phyloP scores from a whole-genome alignment of 192 early-diverging fungal species.

The Backusella tarrabulga region DNA sequence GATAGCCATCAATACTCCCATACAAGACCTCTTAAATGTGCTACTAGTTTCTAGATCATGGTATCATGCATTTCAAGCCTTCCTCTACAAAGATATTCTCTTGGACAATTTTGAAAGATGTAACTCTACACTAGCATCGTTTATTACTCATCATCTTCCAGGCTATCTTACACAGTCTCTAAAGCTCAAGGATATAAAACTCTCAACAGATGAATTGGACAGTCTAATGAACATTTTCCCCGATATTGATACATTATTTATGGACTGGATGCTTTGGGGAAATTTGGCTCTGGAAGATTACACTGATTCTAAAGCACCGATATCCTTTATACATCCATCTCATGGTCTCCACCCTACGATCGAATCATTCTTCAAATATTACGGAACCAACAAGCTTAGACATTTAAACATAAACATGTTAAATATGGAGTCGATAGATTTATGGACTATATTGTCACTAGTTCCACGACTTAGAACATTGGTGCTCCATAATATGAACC shows the following conservation, averaged over 20 bases:
- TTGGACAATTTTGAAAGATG: not conserved
- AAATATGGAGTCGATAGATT: not conserved
- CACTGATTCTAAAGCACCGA: not conserved
- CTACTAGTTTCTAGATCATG: not conserved
- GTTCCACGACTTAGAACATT: not conserved
- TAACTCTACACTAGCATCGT: not conserved
- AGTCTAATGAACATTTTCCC: not conserved
- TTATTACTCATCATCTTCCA: not conserved
- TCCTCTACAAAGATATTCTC: not conserved
- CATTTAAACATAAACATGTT: not conserved
- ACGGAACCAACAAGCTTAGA: not conserved
- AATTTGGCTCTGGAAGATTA: not conserved
- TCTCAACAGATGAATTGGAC: not conserved
- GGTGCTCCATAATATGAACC: not conserved
- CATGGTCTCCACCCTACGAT: not conserved
- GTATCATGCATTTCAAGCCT: not conserved
- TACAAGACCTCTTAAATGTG: not conserved
- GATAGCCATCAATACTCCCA: not conserved
- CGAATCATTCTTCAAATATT: not conserved
- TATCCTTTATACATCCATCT: slow-evolving; percentile 5
- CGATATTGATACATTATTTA: not conserved
- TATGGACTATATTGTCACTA: not conserved
- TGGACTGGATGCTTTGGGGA: slow-evolving; percentile 12
- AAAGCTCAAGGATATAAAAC: not conserved
- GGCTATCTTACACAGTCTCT: not conserved